Percentiles rank a stretch among this genome's conserved stretches.
phyloP scores from a whole-genome alignment of 768 basidiomycete species.

The Porpolomopsis calyptriformis region DNA sequence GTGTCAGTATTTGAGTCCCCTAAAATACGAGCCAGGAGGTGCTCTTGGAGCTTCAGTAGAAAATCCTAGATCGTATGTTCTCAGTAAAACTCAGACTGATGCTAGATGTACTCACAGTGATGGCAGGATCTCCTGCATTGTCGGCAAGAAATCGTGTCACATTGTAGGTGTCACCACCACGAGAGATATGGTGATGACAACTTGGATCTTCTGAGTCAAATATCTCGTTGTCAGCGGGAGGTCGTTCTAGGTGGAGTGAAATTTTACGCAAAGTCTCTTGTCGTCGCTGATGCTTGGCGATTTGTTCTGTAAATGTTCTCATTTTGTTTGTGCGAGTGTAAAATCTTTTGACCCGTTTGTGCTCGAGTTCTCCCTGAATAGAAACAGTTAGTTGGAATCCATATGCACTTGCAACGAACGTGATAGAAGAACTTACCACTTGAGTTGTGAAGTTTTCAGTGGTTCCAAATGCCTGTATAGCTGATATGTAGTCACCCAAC shows the following conservation, averaged over 20 bases:
- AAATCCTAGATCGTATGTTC: constrained; percentile 15
- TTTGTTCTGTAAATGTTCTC: constrained; percentile 12
- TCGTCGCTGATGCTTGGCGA: constrained; percentile 12
- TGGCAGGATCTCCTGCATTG: too few relatives aligned
- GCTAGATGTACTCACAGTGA: constrained; percentile 9
- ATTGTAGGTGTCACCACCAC: neutral
- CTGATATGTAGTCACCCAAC: constrained; percentile 24
- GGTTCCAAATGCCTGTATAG: constrained; percentile 24
- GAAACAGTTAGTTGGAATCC: neutral
- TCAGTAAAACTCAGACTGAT: neutral
- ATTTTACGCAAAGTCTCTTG: constrained; percentile 4
- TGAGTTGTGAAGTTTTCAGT: constrained; percentile 33
- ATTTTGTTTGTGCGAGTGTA: constrained; percentile 25
- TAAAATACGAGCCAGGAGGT: constrained; percentile 17
- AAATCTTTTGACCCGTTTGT: constrained; percentile 22
- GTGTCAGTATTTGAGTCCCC: constrained; percentile 12
- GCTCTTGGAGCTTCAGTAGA: constrained; percentile 18
- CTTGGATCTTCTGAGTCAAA: neutral
- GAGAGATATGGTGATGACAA: constrained; percentile 17
- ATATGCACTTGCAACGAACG: constrained; percentile 2
- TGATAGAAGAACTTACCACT: constrained; percentile 20
- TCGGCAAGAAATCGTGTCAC: neutral
- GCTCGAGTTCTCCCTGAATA: constrained; percentile 27
- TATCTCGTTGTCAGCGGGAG: too few relatives aligned
- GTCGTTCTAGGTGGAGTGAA: too few relatives aligned